Conservation (phyloP, 177 flowering plant genomes). For the Telopea speciosissima region DNA sequence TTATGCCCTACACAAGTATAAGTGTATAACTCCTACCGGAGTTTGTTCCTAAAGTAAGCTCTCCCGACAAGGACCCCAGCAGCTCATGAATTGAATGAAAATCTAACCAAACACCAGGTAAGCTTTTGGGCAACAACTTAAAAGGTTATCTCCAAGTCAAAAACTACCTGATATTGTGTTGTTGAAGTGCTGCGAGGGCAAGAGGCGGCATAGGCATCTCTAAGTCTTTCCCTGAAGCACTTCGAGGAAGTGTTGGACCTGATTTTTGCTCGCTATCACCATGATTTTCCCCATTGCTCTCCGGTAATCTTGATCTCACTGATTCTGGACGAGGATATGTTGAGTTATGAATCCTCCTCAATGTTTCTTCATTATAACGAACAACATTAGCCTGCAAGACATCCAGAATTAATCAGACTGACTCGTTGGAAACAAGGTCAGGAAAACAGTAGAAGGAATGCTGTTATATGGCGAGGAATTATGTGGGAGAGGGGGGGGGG, state of each 20-base stretch:
- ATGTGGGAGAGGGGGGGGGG: too few species aligned
- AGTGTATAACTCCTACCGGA: neutral
- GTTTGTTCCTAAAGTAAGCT: neutral
- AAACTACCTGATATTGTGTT: constrained; percentile 52
- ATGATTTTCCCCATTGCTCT: constrained; percentile 22
- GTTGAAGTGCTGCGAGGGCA: constrained; percentile 60
- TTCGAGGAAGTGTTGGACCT: constrained; percentile 25
- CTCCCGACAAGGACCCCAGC: neutral
- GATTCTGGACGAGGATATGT: constrained; percentile 27
- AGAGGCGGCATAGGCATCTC: constrained; percentile 92
- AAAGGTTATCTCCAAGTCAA: neutral
- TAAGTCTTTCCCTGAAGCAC: constrained; percentile 44
- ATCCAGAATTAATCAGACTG: constrained; percentile 7
- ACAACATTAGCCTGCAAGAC: constrained; percentile 70
- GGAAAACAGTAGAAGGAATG: neutral
- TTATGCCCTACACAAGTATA: neutral
- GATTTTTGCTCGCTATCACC: constrained; percentile 18
- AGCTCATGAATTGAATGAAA: neutral
- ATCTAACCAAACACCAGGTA: neutral
- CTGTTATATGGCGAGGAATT: neutral
- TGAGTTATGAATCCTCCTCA: constrained; percentile 52
- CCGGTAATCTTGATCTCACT: constrained; percentile 25
- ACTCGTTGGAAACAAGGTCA: neutral
- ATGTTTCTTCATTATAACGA: constrained; percentile 61
- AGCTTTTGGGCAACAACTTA: neutral